A percentile compares a stretch with the other conserved stretches of the same genome.
Conservation (phyloP, 2,329 filamentous ascomycete genomes). For the Colletotrichum abscissum region DNA sequence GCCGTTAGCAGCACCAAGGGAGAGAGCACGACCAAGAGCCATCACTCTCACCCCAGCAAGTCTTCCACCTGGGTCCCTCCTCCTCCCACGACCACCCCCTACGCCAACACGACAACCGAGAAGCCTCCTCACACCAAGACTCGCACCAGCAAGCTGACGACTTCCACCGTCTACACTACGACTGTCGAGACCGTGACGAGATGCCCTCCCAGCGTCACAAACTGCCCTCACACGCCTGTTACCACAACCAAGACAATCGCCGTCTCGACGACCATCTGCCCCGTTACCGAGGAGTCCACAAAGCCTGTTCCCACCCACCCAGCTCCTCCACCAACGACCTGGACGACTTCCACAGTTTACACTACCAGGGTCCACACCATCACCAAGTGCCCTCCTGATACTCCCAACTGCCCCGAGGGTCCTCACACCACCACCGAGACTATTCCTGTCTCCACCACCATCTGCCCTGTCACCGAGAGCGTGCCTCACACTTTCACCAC, state of each 20-base stretch:
- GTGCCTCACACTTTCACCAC: conserved; percentile 24
- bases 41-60: neutral
- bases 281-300: conserved; percentile 9
- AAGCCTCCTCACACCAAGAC: conserved; percentile 11
- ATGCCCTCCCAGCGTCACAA: conserved; percentile 33
- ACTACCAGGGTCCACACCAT: conserved; percentile 35
- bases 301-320: neutral
- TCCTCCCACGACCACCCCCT: neutral
- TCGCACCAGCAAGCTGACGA: conserved; percentile 36
- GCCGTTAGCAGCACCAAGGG: neutral
- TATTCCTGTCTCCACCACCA: conserved; percentile 50
- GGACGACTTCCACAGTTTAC: conserved; percentile 36
- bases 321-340: neutral
- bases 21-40: neutral
- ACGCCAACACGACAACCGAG: conserved; percentile 5
- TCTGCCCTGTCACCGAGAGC: conserved; percentile 44
- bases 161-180: conserved; percentile 53
- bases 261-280: conserved; percentile 54
- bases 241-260: conserved; percentile 52
- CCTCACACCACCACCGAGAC: conserved; percentile 52
- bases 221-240: conserved; percentile 38
- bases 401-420: conserved; percentile 18
- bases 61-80: conserved; percentile 26
- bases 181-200: conserved; percentile 61
- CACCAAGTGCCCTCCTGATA: conserved; percentile 28